Percentiles rank a stretch among this genome's conserved stretches.
Conservation (phyloP, 768 basidiomycete species). For the Obba rivulosa region DNA sequence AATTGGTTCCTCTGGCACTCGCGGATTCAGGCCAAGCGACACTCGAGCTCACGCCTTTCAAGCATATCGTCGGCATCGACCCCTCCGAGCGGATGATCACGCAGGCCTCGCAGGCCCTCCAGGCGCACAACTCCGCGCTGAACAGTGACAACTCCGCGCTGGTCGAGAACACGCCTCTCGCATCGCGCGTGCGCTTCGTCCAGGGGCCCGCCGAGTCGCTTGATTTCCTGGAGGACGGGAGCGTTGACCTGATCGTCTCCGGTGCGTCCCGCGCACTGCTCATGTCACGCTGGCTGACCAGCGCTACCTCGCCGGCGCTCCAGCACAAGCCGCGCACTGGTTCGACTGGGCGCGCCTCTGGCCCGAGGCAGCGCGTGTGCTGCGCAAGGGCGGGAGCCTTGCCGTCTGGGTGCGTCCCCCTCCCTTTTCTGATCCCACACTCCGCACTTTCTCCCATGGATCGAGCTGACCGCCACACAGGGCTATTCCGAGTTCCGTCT, state of each 20-base stretch:
- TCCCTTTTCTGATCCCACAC: conserved; percentile 30
- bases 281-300: not conserved
- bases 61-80: conserved; percentile 65
- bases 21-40: conserved; percentile 61
- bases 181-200: conserved; percentile 28
- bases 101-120: conserved; percentile 25
- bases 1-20: not conserved
- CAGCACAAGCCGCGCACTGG: conserved; percentile 81
- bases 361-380: conserved; percentile 57
- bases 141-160: conserved; percentile 7
- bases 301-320: not conserved
- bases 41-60: conserved; percentile 48
- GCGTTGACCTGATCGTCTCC: conserved; percentile 63
- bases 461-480: conserved; percentile 3
- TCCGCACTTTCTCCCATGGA: not conserved
- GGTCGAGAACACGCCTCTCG: not conserved
- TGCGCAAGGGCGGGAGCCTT: conserved; percentile 57
- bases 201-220: conserved; percentile 52
- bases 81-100: conserved; percentile 69
- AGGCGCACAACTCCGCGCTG: conserved; percentile 5
- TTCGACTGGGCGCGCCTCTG: conserved; percentile 71
- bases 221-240: conserved; percentile 38
- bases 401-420: conserved; percentile 62
- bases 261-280: conserved; percentile 34
- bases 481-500: conserved; percentile 69